Base-by-base conservation (phyloP, 345 rosid species). In the Gossypium thurberi region DNA sequence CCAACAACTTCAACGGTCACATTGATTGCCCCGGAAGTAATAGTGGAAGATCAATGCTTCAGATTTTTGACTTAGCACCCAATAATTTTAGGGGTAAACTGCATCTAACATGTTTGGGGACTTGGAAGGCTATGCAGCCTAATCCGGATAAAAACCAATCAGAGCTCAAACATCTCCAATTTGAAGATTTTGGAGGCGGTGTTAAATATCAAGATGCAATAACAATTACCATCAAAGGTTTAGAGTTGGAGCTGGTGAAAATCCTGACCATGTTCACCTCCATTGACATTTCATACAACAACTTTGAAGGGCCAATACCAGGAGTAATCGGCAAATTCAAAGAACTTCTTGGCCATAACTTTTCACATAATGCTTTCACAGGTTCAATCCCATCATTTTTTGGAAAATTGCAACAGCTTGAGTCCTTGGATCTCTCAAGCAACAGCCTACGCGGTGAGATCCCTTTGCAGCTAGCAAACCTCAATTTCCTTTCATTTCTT, bases 1-100 rank as follows among this genome's bases (percentile, higher is more conserved):
- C 23, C 4, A 87, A 87, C 68, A 55, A 0, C 0, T 81, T 86
- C 15, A 50, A 8, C 0, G 87, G 87, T 0, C 0, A 0, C 0
- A 56, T 83, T 17, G 55, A 67, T 42, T 84, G 87, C 47, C 17
- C 23, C 0, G 3, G 14, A 8, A 50, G 5, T 9, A 1, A 11
- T 1, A 6, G 18, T 3, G 18, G 44, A 20, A 43, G 50, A 4
- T 28, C 17, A 8, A 18, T 44, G 51, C 52, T 65, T 43, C 69
- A 65, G 33, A 65, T 65, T 65, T 51, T 65, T 20, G 69, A 65
- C 51, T 2, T 65, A n/a, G 21, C 69, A 5, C 43, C 69, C 2
- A 65, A 65, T 1, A 42, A 6, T 43, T 65, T 65, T 18, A 43
- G 53, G 11, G 70, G 70, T 10, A 21, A 13, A 44, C 53, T 65